Conservation (phyloP, 306 rosid species). For the Comarum palustre region DNA sequence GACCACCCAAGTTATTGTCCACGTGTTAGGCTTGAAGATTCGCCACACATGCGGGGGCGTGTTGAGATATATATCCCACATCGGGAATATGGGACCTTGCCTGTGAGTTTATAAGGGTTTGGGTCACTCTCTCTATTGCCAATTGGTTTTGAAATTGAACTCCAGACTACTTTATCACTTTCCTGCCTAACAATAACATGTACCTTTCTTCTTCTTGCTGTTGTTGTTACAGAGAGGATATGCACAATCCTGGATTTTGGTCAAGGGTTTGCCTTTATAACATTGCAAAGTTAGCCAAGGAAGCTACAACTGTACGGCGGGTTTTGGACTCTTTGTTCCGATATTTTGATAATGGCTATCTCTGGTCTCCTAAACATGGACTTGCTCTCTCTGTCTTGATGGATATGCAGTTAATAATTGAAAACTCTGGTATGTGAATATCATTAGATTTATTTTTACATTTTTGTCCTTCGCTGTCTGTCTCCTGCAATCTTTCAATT, state of each 20-base stretch:
- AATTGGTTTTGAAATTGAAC: too few relatives aligned
- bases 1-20: too few relatives aligned
- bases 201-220: constrained; percentile 17
- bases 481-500: neutral
- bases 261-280: constrained; percentile 60
- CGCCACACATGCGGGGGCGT: too few relatives aligned
- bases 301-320: constrained; percentile 65
- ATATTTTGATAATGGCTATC: constrained; percentile 52
- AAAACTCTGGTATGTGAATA: constrained; percentile 49
- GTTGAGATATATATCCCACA: too few relatives aligned
- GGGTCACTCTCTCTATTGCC: too few relatives aligned
- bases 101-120: too few relatives aligned
- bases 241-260: constrained; percentile 51
- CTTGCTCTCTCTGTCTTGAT: constrained; percentile 56
- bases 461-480: neutral
- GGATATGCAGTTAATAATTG: constrained; percentile 59
- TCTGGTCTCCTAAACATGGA: constrained; percentile 67
- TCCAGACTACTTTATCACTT: too few relatives aligned
- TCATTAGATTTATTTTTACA: constrained; percentile 9
- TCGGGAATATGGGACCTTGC: too few relatives aligned
- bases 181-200: constrained; percentile 4
- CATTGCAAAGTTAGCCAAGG: constrained; percentile 74
- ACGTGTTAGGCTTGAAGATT: too few relatives aligned
- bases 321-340: constrained; percentile 65
- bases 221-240: constrained; percentile 41